These are phyloP conservation scores for Carex sylvatica DNA, from an alignment of 202 grass and related monocot genomes.

Conservation along the genomic window DNA sequence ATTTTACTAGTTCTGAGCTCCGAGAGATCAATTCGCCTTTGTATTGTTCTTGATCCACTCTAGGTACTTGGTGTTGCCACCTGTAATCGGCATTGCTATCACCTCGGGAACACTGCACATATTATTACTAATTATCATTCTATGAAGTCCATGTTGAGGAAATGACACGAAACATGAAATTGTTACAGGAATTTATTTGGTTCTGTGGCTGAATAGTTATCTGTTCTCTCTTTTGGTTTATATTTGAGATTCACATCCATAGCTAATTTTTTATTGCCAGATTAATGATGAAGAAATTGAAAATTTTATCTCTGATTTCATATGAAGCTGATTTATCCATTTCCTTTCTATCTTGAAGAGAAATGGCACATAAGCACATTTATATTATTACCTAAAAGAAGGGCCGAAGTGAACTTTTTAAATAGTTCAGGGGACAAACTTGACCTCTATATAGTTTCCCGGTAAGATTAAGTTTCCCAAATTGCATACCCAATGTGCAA, in stretches of 20 bases:
- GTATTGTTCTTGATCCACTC: conserved; percentile 84
- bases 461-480: background rate
- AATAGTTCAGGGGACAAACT: background rate
- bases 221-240: background rate
- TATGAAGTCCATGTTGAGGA: background rate
- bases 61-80: conserved; percentile 67
- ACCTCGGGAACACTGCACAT: conserved; percentile 74
- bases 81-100: conserved; percentile 65
- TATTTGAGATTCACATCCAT: background rate
- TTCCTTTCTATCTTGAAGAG: background rate
- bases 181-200: background rate
- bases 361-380: background rate
- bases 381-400: background rate
- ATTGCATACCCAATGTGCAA: background rate
- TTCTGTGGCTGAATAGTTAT: background rate
- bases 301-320: background rate
- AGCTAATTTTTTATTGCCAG: background rate
- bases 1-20: background rate
- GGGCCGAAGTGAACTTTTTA: background rate
- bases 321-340: background rate
- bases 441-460: background rate
- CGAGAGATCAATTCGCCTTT: conserved; percentile 38
- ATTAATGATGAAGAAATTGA: background rate
- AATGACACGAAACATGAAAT: background rate
- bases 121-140: background rate